These are phyloP conservation scores for Pseudonectria foliicola DNA, from an alignment of 2,329 filamentous ascomycete genomes.

Conservation along the genomic window DNA sequence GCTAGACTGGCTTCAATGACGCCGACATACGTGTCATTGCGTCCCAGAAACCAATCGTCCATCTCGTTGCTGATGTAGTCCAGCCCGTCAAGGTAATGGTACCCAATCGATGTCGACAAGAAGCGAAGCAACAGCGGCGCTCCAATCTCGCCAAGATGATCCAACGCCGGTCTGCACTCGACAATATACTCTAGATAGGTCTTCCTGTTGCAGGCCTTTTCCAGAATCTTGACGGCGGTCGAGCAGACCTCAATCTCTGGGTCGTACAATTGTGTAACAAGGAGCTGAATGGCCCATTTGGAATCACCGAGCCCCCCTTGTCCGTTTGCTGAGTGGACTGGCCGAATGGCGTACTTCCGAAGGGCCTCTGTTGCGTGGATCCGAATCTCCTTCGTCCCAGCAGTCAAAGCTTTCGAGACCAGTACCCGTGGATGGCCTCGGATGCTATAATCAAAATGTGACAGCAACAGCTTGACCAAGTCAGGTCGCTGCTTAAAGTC, in stretches of 20 bases:
- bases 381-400: slow-evolving; percentile 82
- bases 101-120: slow-evolving; percentile 90
- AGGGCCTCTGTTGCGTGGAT: slow-evolving; percentile 84
- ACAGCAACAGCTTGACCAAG: slow-evolving; percentile 78
- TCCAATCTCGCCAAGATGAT: slow-evolving; percentile 94
- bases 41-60: slow-evolving; percentile 98
- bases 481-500: slow-evolving; percentile 88
- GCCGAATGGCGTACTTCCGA: slow-evolving; percentile 70
- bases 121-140: slow-evolving; percentile 89
- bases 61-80: slow-evolving; percentile 99
- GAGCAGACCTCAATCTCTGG: slow-evolving; percentile 96
- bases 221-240: slow-evolving; percentile 91
- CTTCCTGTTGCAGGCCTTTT: slow-evolving; percentile 93
- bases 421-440: slow-evolving; percentile 87
- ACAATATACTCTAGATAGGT: slow-evolving; percentile 92
- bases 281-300: slow-evolving; percentile 90
- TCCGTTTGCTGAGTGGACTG: slow-evolving; percentile 29
- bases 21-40: slow-evolving; percentile 92
- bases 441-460: slow-evolving; percentile 86
- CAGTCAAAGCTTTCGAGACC: slow-evolving; percentile 87
- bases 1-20: slow-evolving; percentile 94
- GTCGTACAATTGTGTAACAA: slow-evolving; percentile 98
- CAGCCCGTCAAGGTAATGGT: slow-evolving; percentile 91
- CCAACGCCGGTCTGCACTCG: slow-evolving; percentile 86
- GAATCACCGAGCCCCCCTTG: slow-evolving; percentile 53